Base-by-base conservation (phyloP, 495 filamentous ascomycete genomes). In the Penicillium roqueforti region DNA sequence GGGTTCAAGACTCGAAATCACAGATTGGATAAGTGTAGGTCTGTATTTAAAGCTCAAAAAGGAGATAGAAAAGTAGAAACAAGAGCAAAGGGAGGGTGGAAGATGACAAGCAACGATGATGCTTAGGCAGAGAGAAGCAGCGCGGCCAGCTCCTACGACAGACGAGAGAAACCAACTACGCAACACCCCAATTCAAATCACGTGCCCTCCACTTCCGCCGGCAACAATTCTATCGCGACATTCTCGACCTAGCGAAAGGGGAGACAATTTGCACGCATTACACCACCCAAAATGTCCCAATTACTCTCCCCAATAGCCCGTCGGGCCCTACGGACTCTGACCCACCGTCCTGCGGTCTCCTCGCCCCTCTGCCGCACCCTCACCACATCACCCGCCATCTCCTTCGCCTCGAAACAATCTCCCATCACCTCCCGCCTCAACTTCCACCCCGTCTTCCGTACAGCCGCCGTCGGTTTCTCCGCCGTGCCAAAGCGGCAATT, bases 71-170 rank as follows among this genome's bases (percentile, higher is more conserved):
- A 56, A 39, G 28, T 20, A 61, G 11, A 20, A 29, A 13, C 18
- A 53, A 46, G 31, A 51, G 43, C 40, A 53, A 47, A 54, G 58
- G 57, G 47, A 53, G 46, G 55, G 55, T 53, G 54, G 42, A 55
- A 57, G 57, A 61, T 53, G 60, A 59, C 64, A 11, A 57, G 23
- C 47, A 36, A 36, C 42, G 40, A 47, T 36, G 38, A 58, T 58
- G 59, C 51, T 48, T 54, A 67, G 66, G 63, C 66, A 68, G 66
- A 62, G 66, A 62, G 61, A 52, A 61, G 47, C 58, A 59, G 67
- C 66, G 66, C 69, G 65, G 59, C 62, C 68, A 73, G 69, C 70
- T 75, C 51, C 68, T 71, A 57, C 65, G 68, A 63, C 25, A 22
- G 13, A 20, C 49, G 47, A 55, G 16, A 62, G 11, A n/a, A 10